A percentile compares a stretch with the other conserved stretches of the same genome.
Conservation (phyloP, 2,329 filamentous ascomycete genomes). For the Clonostachys solani region DNA sequence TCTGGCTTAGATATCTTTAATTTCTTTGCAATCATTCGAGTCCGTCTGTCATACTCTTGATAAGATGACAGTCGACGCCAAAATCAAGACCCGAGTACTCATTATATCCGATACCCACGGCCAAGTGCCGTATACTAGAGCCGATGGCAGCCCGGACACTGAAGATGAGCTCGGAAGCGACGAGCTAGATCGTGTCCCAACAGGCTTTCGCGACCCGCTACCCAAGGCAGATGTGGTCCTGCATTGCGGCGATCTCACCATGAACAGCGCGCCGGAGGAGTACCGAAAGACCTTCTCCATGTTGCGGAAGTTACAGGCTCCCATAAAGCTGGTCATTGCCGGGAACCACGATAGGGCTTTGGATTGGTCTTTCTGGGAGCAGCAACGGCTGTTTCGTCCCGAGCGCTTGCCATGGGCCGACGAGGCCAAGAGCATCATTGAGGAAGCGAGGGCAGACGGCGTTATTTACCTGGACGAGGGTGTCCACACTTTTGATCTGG, state of each 20-base stretch:
- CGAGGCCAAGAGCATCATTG: slow-evolving; percentile 26
- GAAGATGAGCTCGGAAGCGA: slow-evolving; percentile 14
- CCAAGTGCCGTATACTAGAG: slow-evolving; percentile 9
- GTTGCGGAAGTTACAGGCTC: slow-evolving; percentile 35
- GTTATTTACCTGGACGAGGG: slow-evolving; percentile 46
- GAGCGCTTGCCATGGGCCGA: not conserved
- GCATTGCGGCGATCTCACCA: slow-evolving; percentile 49
- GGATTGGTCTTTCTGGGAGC: slow-evolving; percentile 16
- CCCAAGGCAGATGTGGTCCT: slow-evolving; percentile 40
- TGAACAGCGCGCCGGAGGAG: slow-evolving; percentile 32
- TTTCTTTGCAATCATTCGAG: no score
- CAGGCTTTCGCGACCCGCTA: slow-evolving; percentile 20
- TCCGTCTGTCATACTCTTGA: no score
- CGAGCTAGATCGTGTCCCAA: slow-evolving; percentile 7
- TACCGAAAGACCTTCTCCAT: slow-evolving; percentile 32
- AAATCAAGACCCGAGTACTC: slow-evolving; percentile 28
- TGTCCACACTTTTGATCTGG: slow-evolving; percentile 36
- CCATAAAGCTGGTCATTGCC: slow-evolving; percentile 48
- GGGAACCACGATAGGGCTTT: slow-evolving; percentile 50
- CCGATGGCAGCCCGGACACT: slow-evolving; percentile 4
- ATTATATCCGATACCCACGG: slow-evolving; percentile 33
- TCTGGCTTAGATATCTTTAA: no score
- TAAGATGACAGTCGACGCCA: not conserved
- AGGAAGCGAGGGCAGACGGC: slow-evolving; percentile 24
- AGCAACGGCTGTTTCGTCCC: not conserved